Base-by-base conservation (phyloP, 305 asterid species). In the Fraxinus baroniana region DNA sequence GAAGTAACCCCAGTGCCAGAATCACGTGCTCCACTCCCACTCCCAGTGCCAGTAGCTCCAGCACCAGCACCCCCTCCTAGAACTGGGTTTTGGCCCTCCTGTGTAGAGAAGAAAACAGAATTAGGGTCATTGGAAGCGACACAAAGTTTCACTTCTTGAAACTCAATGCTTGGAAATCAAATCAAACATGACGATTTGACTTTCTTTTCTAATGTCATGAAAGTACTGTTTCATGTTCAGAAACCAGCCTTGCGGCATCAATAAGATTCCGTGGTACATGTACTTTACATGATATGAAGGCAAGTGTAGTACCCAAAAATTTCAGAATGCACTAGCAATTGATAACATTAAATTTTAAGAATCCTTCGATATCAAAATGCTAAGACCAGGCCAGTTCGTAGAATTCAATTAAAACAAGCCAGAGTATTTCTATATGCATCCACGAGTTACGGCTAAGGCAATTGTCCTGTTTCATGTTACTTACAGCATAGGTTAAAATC, bases 81-180 rank as follows among this genome's bases (percentile, higher is more conserved):
- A 86, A 80, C 86, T 26, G 91, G 90, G 68, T 77, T 91, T 79
- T 87, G 93, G 66, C 90, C 95, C 92, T 91, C 91, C 79, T 80
- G 82, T 75, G 37, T 15, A 77, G 22, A 73, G n/a, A 76, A 78
- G 30, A 86, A 79, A 73, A 74, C 72, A 5, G 77, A 83, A 66
- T 26, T 22, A 44, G 28, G 68, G 64, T 52, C 64, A 52, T n/a
- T 7, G 64, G 74, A 68, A 68, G 39, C 6, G 20, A 68, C 9
- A 68, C 20, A 68, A 28, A 28, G 33, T 68, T 28, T 28, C 9
- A 0, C 74, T 26, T 28, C 18, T 26, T 68, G 39, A 68, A 68
- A 10, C 74, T 28, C 36, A 12, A 26, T 68, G 74, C 37, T 68
- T 1, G 3, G 37, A 68, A 68, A 35, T 68, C 74, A 28, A 68